Evolutionary conservation across 768 basidiomycete species (phyloP).

Genomic region (Nevesoporus exiguus): DNA sequence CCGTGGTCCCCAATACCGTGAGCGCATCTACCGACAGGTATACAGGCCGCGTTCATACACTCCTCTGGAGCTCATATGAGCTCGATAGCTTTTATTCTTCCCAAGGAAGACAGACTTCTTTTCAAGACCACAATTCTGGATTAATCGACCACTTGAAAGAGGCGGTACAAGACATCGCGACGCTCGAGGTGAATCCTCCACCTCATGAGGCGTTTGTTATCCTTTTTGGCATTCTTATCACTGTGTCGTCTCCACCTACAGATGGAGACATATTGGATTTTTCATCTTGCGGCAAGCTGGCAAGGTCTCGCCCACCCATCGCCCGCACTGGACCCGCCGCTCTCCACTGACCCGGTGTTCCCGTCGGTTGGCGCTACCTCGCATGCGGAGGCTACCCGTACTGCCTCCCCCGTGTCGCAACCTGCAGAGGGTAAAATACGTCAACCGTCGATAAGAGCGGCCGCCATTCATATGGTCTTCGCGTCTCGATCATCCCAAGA

Average conservation of each 20-base stretch:
- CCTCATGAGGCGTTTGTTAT: background rate
- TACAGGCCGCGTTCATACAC: background rate
- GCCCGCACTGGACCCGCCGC: constrained; percentile 36
- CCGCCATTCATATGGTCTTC: constrained; percentile 79
- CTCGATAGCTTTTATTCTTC: constrained; percentile 74
- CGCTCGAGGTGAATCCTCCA: constrained; percentile 55
- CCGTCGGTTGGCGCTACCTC: constrained; percentile 22
- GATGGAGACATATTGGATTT: constrained; percentile 87
- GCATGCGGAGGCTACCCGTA: constrained; percentile 2
- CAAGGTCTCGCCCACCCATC: constrained; percentile 30
- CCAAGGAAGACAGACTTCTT: constrained; percentile 79
- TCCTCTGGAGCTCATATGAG: constrained; percentile 6
- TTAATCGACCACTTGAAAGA: constrained; percentile 56
- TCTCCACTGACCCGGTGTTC: constrained; percentile 42
- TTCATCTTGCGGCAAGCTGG: constrained; percentile 77
- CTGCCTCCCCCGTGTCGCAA: background rate
- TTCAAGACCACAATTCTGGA: constrained; percentile 66
- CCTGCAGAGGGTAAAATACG: background rate
- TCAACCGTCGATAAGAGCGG: constrained; percentile 56
- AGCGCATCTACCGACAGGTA: constrained; percentile 87
- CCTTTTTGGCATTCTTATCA: background rate
- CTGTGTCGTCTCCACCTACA: constrained; percentile 26
- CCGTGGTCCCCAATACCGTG: constrained; percentile 42
- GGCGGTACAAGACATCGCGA: constrained; percentile 52
- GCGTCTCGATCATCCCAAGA: constrained; percentile 68